A percentile compares a stretch with the other conserved stretches of the same genome.
phyloP scores from a whole-genome alignment of 768 basidiomycete genomes.

The Megacollybia marginata region DNA sequence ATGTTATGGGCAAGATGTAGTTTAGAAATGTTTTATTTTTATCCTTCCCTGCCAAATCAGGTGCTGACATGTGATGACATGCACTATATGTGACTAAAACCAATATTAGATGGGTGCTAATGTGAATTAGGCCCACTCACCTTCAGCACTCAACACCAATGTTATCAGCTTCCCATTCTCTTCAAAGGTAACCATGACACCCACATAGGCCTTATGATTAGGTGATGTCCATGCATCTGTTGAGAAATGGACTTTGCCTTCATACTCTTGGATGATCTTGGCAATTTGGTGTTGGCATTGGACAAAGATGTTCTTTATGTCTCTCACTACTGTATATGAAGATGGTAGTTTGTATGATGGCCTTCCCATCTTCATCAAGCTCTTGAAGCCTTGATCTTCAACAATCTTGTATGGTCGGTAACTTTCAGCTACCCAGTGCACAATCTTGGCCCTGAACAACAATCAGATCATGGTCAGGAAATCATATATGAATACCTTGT shows the following conservation, averaged over 20 bases:
- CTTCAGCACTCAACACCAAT: too few relatives aligned
- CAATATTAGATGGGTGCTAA: too few relatives aligned
- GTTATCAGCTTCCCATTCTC: constrained; percentile 12
- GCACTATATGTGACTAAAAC: too few relatives aligned
- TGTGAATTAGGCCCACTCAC: too few relatives aligned
- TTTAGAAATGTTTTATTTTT: too few relatives aligned
- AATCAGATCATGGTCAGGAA: too few relatives aligned
- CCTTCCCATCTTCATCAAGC: constrained; percentile 18
- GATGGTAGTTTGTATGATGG: constrained; percentile 17
- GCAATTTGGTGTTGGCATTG: constrained; percentile 6
- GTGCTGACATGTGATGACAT: too few relatives aligned
- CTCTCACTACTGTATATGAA: constrained; percentile 1
- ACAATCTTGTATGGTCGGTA: constrained; percentile 18
- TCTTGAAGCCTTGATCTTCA: constrained; percentile 16
- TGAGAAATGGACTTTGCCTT: constrained; percentile 18
- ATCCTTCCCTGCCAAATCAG: too few relatives aligned
- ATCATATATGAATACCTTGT: too few relatives aligned
- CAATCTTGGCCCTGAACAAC: constrained; percentile 14
- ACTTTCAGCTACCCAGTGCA: constrained; percentile 19
- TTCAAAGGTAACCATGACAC: constrained; percentile 17
- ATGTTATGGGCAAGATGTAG: too few relatives aligned
- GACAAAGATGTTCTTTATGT: constrained; percentile 10
- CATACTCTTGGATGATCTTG: constrained; percentile 14
- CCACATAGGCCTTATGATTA: constrained; percentile 23
- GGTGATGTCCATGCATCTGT: constrained; percentile 27